A percentile compares a stretch with the other conserved stretches of the same genome.
These are phyloP conservation scores for Pichia manshurica DNA, from an alignment of 805 yeast species.

Conservation along the genomic window DNA sequence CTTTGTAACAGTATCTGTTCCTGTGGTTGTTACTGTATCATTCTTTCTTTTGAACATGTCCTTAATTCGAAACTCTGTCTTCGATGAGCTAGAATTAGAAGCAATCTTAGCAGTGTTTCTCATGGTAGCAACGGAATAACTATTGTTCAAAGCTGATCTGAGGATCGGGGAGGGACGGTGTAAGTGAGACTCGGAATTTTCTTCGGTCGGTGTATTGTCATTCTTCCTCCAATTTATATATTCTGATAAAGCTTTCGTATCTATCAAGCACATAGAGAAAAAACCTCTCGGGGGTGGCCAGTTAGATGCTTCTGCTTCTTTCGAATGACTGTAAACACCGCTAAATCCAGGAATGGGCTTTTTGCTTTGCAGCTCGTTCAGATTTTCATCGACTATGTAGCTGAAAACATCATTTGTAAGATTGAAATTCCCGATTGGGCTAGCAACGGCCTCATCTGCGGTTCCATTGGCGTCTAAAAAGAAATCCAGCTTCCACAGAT, in stretches of 20 bases:
- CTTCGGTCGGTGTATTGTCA: neutral
- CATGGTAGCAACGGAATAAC: neutral
- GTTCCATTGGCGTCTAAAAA: constrained; percentile 30
- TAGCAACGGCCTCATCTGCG: constrained; percentile 26
- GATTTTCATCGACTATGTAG: constrained; percentile 17
- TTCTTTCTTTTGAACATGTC: neutral
- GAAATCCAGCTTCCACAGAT: constrained; percentile 31
- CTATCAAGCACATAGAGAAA: constrained; percentile 21
- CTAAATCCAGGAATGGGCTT: constrained; percentile 13
- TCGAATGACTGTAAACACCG: constrained; percentile 23
- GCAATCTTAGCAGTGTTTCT: too few species aligned
- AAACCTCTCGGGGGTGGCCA: constrained; percentile 33
- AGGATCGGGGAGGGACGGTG: neutral
- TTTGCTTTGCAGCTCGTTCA: constrained; percentile 13
- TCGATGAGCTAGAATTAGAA: neutral
- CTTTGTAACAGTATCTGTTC: too few species aligned
- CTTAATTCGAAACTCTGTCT: neutral
- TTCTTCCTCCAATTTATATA: constrained; percentile 7
- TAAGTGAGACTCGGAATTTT: too few species aligned
- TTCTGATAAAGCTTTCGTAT: constrained; percentile 11
- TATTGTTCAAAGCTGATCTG: neutral
- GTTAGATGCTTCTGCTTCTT: constrained; percentile 10
- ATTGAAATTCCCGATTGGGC: constrained; percentile 29
- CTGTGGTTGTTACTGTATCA: neutral
- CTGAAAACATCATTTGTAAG: constrained; percentile 19